Percentiles rank a stretch among this genome's conserved stretches.
Evolutionary conservation across 768 basidiomycete genomes (phyloP).

Genomic region (Tylopilus subfusipes): DNA sequence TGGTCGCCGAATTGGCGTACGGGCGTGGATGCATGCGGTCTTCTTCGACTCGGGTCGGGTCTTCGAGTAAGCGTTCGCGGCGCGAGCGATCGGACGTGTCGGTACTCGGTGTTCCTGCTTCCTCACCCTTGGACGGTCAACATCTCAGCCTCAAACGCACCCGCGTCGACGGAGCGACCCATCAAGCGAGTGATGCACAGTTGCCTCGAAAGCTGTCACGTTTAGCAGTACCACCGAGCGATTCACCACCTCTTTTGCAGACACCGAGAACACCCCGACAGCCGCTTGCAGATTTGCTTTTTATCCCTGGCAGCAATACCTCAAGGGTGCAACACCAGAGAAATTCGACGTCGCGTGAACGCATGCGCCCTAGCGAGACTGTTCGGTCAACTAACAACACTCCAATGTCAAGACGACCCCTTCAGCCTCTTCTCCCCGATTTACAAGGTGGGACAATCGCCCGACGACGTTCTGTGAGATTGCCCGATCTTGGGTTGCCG

Average conservation of each 20-base stretch:
- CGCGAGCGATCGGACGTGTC: conserved; percentile 1
- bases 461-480: neutral
- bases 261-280: conserved; percentile 18
- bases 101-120: neutral
- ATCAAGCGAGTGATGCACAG: neutral
- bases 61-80: conserved; percentile 1
- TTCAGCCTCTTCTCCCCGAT: neutral
- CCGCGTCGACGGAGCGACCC: conserved; percentile 7
- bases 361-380: conserved; percentile 7
- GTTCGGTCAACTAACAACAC: neutral
- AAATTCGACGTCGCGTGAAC: conserved; percentile 4
- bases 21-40: neutral
- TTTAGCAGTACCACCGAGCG: neutral
- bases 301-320: neutral
- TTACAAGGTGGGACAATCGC: neutral
- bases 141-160: conserved; percentile 8
- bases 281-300: conserved; percentile 19
- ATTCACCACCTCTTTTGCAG: neutral
- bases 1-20: conserved; percentile 5
- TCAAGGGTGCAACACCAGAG: no score
- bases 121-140: conserved; percentile 13
- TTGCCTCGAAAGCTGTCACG: conserved; percentile 12
- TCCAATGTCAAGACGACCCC: neutral
- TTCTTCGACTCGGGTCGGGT: conserved; percentile 4
- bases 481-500: neutral